phyloP scores from a whole-genome alignment of 129 eudicot species.

The Flaveria robusta region DNA sequence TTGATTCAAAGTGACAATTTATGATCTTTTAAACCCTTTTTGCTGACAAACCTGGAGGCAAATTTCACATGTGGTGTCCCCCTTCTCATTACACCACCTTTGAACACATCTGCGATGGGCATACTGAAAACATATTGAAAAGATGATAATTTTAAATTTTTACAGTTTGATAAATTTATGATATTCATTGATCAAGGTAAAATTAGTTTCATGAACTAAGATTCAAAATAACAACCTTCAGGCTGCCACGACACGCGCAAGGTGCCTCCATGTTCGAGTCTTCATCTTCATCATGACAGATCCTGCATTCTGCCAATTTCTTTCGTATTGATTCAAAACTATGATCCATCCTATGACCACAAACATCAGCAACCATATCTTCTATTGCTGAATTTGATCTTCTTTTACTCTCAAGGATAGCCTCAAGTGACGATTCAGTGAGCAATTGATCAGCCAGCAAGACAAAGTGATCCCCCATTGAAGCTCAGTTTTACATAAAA shows the following conservation, averaged over 20 bases:
- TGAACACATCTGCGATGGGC: slow-evolving; percentile 87
- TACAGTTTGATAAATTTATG: no score
- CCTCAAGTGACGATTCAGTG: slow-evolving; percentile 64
- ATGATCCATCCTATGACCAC: slow-evolving; percentile 51
- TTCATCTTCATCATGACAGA: slow-evolving; percentile 54
- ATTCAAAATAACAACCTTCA: slow-evolving; percentile 52
- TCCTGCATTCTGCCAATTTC: slow-evolving; percentile 65
- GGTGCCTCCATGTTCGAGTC: slow-evolving; percentile 76
- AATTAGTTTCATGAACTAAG: neutral
- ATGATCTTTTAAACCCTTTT: neutral
- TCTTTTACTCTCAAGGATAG: slow-evolving; percentile 42
- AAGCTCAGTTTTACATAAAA: neutral
- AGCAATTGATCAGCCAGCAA: slow-evolving; percentile 63
- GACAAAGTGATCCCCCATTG: slow-evolving; percentile 68
- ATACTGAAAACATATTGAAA: slow-evolving; percentile 43
- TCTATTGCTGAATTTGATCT: slow-evolving; percentile 28
- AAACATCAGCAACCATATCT: slow-evolving; percentile 37
- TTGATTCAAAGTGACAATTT: neutral
- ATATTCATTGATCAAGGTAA: no score
- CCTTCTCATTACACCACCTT: slow-evolving; percentile 91
- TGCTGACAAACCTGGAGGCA: slow-evolving; percentile 63
- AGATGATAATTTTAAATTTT: neutral
- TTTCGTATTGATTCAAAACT: slow-evolving; percentile 21
- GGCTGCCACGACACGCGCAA: slow-evolving; percentile 83
- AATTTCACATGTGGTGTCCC: slow-evolving; percentile 76